Conservation (phyloP, 139 green algal genomes). For the Asterochloris sp. region DNA sequence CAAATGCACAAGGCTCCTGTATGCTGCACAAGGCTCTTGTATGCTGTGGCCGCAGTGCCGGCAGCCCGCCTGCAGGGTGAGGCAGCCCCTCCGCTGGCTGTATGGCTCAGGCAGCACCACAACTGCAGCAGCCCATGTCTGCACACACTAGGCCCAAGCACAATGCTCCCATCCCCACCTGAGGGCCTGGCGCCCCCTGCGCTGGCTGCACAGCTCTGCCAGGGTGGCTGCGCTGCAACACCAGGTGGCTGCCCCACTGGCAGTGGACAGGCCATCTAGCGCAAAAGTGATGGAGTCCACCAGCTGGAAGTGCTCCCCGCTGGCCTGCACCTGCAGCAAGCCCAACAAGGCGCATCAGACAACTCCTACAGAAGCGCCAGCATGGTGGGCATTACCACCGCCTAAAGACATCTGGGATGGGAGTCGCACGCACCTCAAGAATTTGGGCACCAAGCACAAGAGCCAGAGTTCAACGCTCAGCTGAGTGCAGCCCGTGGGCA, state of each 20-base stretch:
- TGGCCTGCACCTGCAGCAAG: slow-evolving; percentile 52
- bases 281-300: slow-evolving; percentile 59
- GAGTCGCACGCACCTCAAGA: no score
- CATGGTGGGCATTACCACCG: no score
- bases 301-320: slow-evolving; percentile 54
- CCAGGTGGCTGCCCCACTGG: slow-evolving; percentile 19
- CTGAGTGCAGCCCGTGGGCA: no score
- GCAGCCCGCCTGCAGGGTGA: not conserved
- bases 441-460: no score
- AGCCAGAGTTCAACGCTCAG: no score
- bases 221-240: slow-evolving; percentile 34
- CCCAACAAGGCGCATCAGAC: no score
- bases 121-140: no score
- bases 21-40: not conserved
- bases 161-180: slow-evolving; percentile 15
- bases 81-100: slow-evolving; percentile 4
- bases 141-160: no score
- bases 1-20: not conserved
- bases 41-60: not conserved
- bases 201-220: slow-evolving; percentile 38
- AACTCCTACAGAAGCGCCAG: no score
- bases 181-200: slow-evolving; percentile 37
- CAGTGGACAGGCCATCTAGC: slow-evolving; percentile 46
- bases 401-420: no score
- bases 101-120: no score